Evolutionary conservation across 2,329 filamentous ascomycete species (phyloP).

Genomic region (Colletotrichum cereale): DNA sequence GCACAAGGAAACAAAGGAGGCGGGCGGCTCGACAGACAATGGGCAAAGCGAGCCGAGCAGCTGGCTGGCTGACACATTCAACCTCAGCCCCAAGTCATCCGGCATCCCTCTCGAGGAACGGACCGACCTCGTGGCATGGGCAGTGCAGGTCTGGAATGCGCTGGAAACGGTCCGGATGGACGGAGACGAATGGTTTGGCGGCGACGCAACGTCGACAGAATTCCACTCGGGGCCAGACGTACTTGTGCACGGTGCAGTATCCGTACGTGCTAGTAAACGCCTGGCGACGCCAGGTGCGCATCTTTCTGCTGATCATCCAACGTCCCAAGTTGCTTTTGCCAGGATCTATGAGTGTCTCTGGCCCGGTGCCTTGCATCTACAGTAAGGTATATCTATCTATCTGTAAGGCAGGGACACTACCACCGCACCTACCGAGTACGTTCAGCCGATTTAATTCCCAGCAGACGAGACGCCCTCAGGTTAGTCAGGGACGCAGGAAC

Average conservation of each 20-base stretch:
- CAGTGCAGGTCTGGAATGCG: conserved; percentile 24
- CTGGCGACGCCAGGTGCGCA: too few relatives aligned
- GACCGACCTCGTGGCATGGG: conserved; percentile 29
- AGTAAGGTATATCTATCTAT: neutral
- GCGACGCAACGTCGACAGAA: conserved; percentile 22
- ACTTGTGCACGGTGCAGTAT: neutral
- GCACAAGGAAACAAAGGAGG: conserved; percentile 18
- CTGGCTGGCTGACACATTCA: conserved; percentile 28
- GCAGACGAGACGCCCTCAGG: conserved; percentile 8
- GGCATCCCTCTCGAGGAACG: conserved; percentile 2
- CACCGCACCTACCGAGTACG: neutral
- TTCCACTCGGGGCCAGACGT: conserved; percentile 8
- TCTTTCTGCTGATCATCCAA: conserved; percentile 20
- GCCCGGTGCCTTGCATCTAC: conserved; percentile 3
- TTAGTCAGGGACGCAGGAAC: conserved; percentile 7
- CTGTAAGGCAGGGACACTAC: neutral
- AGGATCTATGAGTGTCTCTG: neutral
- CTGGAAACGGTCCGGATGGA: conserved; percentile 27
- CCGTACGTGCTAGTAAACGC: neutral
- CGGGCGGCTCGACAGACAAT: conserved; percentile 1
- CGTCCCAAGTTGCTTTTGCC: conserved; percentile 5
- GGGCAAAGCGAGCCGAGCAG: neutral
- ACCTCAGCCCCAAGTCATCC: conserved; percentile 6
- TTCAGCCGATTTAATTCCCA: too few relatives aligned
- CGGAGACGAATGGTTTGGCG: neutral